Conservation (phyloP, 768 basidiomycete genomes). For the Lactarius akahatsu region DNA sequence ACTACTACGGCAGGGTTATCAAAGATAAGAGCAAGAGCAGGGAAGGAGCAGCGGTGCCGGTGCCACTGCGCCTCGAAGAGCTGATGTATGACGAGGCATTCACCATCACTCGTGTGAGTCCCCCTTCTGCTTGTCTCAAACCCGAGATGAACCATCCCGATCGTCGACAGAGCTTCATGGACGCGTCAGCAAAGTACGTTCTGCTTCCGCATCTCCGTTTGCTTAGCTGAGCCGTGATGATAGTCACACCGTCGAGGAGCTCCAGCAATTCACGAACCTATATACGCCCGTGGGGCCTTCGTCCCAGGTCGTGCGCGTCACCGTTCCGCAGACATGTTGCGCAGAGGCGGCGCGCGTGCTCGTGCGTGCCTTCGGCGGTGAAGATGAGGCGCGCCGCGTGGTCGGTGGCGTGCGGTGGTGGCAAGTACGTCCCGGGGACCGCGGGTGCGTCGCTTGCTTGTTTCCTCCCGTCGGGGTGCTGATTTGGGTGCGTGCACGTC, state of each 20-base stretch:
- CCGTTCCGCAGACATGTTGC: constrained; percentile 74
- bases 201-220: background rate
- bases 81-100: constrained; percentile 6
- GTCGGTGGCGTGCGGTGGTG: constrained; percentile 96
- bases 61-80: constrained; percentile 1
- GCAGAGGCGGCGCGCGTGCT: constrained; percentile 72
- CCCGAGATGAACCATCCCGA: no score
- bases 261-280: constrained; percentile 76
- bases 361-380: constrained; percentile 79
- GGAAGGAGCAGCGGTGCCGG: background rate
- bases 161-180: background rate
- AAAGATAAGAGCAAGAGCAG: background rate
- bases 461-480: background rate
- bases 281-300: constrained; percentile 82
- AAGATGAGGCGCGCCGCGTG: constrained; percentile 60
- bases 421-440: constrained; percentile 78
- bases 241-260: constrained; percentile 50
- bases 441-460: constrained; percentile 54
- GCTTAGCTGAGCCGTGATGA: background rate
- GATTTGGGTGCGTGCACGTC: background rate
- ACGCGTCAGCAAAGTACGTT: background rate
- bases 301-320: constrained; percentile 65
- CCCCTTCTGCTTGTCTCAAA: no score
- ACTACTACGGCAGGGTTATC: background rate
- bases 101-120: background rate